A percentile compares a stretch with the other conserved stretches of the same genome.
These are phyloP conservation scores for Stephania yunnanensis DNA, from an alignment of 164 flowering plant genomes.

Conservation along the genomic window DNA sequence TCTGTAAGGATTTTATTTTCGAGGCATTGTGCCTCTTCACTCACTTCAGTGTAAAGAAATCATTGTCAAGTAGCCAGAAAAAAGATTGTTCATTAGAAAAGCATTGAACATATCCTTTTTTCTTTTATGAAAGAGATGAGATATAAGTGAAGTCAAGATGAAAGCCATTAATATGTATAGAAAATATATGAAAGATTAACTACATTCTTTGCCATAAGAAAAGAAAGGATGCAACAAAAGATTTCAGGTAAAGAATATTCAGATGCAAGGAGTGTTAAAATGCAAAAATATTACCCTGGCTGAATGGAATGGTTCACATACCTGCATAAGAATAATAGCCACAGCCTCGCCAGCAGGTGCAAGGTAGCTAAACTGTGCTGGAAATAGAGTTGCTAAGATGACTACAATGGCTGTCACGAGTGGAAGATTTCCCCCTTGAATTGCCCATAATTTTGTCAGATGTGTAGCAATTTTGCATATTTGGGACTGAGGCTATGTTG, in stretches of 20 bases:
- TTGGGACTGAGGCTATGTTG: no score
- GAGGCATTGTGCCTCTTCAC: no score
- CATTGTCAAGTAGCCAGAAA: no score
- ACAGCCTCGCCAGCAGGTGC: slow-evolving; percentile 78
- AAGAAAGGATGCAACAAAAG: not conserved
- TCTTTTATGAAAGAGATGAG: no score
- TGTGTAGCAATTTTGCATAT: slow-evolving; percentile 55
- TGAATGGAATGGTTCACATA: slow-evolving; percentile 13
- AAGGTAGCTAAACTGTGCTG: slow-evolving; percentile 44
- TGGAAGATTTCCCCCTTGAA: slow-evolving; percentile 69
- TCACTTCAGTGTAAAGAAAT: no score
- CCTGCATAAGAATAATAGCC: slow-evolving; percentile 80
- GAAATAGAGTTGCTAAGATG: slow-evolving; percentile 57
- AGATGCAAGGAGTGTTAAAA: not conserved
- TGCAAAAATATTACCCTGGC: not conserved
- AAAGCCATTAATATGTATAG: no score
- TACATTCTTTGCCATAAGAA: not conserved
- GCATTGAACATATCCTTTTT: no score
- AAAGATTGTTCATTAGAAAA: no score
- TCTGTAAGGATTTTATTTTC: no score
- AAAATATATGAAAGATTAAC: no score
- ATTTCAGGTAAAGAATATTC: no score
- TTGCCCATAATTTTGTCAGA: slow-evolving; percentile 32
- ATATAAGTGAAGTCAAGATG: no score
- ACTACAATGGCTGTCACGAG: slow-evolving; percentile 60